Conservation (phyloP, 345 rosid genomes). For the Eucalyptus polyanthemos region DNA sequence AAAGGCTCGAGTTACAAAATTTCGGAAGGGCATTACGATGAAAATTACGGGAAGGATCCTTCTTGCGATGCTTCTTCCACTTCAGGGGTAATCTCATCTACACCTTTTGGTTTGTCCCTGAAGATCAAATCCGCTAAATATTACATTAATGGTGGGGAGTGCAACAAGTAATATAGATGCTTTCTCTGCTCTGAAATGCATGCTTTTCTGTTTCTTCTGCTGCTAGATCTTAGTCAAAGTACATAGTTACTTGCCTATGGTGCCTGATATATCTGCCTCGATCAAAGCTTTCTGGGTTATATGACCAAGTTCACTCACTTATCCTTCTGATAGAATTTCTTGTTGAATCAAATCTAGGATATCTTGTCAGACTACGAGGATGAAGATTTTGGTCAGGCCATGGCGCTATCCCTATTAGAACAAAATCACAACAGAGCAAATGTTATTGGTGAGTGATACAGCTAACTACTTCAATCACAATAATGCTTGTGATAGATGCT, state of each 20-base stretch:
- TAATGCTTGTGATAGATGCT: neutral
- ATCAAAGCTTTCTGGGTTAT: neutral
- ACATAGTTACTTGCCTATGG: neutral
- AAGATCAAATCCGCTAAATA: neutral
- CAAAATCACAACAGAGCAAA: constrained; percentile 26
- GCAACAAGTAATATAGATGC: neutral
- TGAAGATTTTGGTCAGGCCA: constrained; percentile 72
- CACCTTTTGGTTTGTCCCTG: neutral
- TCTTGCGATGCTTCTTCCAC: constrained; percentile 40
- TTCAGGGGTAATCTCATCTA: constrained; percentile 41
- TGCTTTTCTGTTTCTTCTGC: neutral
- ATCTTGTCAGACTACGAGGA: constrained; percentile 35
- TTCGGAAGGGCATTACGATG: constrained; percentile 36
- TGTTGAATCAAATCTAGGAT: constrained; percentile 25
- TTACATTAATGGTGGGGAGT: neutral
- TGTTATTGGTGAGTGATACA: constrained; percentile 36
- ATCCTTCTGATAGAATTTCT: neutral
- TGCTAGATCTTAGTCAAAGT: neutral
- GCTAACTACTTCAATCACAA: neutral
- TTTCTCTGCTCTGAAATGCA: neutral
- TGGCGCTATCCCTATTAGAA: constrained; percentile 68
- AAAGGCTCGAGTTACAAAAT: constrained; percentile 53
- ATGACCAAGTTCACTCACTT: neutral
- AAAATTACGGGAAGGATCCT: constrained; percentile 26
- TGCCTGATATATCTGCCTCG: neutral